phyloP scores from a whole-genome alignment of 2,329 filamentous ascomycete species.

The Arthrobotrys megalospora region DNA sequence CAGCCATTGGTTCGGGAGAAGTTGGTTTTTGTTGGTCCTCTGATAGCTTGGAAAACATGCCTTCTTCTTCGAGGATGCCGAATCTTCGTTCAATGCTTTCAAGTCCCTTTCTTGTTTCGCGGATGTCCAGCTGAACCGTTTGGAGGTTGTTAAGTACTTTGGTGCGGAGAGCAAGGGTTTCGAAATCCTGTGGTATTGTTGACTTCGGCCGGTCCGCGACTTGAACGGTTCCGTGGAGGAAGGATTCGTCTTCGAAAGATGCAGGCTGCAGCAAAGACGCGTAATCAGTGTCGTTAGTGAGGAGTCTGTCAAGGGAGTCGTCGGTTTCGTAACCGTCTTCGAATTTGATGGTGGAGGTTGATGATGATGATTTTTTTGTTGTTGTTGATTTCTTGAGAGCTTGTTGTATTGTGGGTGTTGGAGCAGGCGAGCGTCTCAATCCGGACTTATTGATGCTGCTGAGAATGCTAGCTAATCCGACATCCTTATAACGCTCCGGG shows the following conservation, averaged over 20 bases:
- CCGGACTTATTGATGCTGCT: slow-evolving; percentile 13
- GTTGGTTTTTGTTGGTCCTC: slow-evolving; percentile 5
- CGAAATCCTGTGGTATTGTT: slow-evolving; percentile 29
- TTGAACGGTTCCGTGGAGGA: slow-evolving; percentile 49
- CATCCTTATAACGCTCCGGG: slow-evolving; percentile 9
- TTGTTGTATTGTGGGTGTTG: slow-evolving; percentile 23
- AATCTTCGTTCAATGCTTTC: slow-evolving; percentile 58
- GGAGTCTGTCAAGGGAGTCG: slow-evolving; percentile 55
- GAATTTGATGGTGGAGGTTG: slow-evolving; percentile 44
- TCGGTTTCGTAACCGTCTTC: slow-evolving; percentile 59
- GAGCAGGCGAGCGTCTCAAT: slow-evolving; percentile 6
- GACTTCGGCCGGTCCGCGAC: slow-evolving; percentile 27
- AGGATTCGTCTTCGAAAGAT: slow-evolving; percentile 54
- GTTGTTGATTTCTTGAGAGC: slow-evolving; percentile 14
- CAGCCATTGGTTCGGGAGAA: not conserved
- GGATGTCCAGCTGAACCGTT: slow-evolving; percentile 52
- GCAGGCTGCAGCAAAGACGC: slow-evolving; percentile 49
- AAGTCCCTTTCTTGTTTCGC: slow-evolving; percentile 54
- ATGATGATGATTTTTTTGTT: slow-evolving; percentile 24
- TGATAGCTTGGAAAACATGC: slow-evolving; percentile 25
- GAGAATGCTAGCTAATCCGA: slow-evolving; percentile 20
- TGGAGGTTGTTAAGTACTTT: slow-evolving; percentile 53
- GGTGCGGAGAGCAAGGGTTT: slow-evolving; percentile 50
- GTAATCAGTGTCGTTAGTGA: slow-evolving; percentile 55
- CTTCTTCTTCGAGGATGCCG: slow-evolving; percentile 52